Percentiles rank a stretch among this genome's conserved stretches.
Conservation (phyloP, 1,284 basidiomycete species). For the Phlebopus sp. region DNA sequence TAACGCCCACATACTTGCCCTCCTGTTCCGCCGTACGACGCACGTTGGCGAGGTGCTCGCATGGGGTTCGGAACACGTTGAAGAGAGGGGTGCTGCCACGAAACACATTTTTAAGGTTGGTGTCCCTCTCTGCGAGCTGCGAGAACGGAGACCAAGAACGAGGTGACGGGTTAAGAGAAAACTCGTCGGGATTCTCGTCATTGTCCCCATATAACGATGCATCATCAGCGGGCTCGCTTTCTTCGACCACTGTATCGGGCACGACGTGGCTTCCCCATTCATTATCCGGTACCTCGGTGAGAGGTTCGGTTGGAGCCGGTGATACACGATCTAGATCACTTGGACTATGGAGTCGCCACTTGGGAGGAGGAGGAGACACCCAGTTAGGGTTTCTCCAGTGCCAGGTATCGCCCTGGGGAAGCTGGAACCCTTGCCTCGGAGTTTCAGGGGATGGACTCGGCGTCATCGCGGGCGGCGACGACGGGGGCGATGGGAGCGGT, state of each 20-base stretch:
- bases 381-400: slow-evolving; percentile 36
- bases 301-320: slow-evolving; percentile 31
- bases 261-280: slow-evolving; percentile 4
- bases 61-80: slow-evolving; percentile 33
- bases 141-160: slow-evolving; percentile 27
- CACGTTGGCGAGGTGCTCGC: slow-evolving; percentile 24
- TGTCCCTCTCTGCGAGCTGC: slow-evolving; percentile 23
- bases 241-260: slow-evolving; percentile 10
- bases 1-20: slow-evolving; percentile 32
- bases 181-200: slow-evolving; percentile 11
- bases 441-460: slow-evolving; percentile 20
- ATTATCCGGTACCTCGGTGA: slow-evolving; percentile 19
- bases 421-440: slow-evolving; percentile 22
- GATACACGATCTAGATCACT: slow-evolving; percentile 22
- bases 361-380: slow-evolving; percentile 34
- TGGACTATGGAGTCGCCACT: slow-evolving; percentile 24
- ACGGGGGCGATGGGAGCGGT: slow-evolving; percentile 29
- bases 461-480: slow-evolving; percentile 17
- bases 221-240: slow-evolving; percentile 1
- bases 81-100: slow-evolving; percentile 34
- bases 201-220: slow-evolving; percentile 8
- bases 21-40: slow-evolving; percentile 26
- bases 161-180: slow-evolving; percentile 14
- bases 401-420: slow-evolving; percentile 29
- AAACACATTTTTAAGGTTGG: slow-evolving; percentile 25